Base-by-base conservation (phyloP, 2,329 filamentous ascomycete genomes). In the Ascochyta pisi region DNA sequence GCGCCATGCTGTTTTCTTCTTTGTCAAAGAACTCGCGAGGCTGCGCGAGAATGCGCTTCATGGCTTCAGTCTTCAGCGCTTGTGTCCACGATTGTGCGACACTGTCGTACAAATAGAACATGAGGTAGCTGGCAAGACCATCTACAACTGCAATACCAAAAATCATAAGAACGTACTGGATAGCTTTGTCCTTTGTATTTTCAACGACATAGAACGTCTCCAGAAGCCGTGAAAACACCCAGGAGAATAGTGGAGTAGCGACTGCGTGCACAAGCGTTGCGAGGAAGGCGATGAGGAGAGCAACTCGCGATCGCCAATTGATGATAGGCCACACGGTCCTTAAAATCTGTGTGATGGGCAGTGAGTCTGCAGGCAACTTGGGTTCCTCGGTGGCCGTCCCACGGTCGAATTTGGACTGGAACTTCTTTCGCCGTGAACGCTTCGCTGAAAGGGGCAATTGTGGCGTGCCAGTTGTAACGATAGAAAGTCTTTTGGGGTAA, bases 61-160 rank as follows among this genome's bases (percentile, higher is more conserved):
- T 79, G 0, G 90, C 89, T 69, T 87, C 82, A 2, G 81, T 78
- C 1, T 93, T 88, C 9, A 96, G 80, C 0, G 77, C 76, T 65
- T 94, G 87, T 13, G 93, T 82, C 94, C 94, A 98, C 0, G 82
- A 73, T 68, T 96, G 90, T 1, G 86, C 90, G 12, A 83, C 85
- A 24, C 80, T 78, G 61, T 96, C 92, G 6, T 96, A 81, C 8
- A 90, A 76, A 68, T 89, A 93, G 34, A 90, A 86, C 56, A 88
- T 86, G 0, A 82, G 71, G 37, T 88, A 94, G 0, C 83, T 86
- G 13, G 87, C 81, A 1, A 85, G 39, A 0, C 86, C 89, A 62
- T 96, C 91, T 0, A 83, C 68, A 12, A 87, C 64, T 0, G 91
- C 88, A 4, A 96, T 81, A 0, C 81, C 83, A 0, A 94, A 76